phyloP scores from a whole-genome alignment of 768 basidiomycete species.

The Ramaria rubella region DNA sequence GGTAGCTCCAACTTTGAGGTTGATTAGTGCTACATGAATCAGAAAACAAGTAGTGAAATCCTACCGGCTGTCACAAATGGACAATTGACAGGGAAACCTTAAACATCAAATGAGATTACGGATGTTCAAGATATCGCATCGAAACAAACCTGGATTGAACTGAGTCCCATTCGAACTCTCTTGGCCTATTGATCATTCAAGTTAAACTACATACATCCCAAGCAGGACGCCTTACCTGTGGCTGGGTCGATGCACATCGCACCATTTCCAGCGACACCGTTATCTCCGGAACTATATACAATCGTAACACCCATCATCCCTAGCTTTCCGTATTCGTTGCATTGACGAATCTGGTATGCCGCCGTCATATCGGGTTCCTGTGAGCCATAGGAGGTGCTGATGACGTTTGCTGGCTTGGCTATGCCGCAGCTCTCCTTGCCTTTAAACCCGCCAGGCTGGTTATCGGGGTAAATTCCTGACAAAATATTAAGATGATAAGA shows the following conservation, averaged over 20 bases:
- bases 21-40: neutral
- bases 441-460: neutral
- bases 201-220: too few relatives aligned
- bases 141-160: neutral
- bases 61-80: conserved; percentile 35
- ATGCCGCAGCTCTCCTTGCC: conserved; percentile 14
- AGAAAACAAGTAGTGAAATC: neutral
- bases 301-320: conserved; percentile 44
- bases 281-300: conserved; percentile 40
- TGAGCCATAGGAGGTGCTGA: conserved; percentile 19
- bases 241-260: conserved; percentile 27
- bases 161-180: neutral
- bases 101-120: conserved; percentile 32
- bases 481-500: neutral
- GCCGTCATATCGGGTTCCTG: conserved; percentile 17
- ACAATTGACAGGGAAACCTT: conserved; percentile 19
- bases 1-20: conserved; percentile 36
- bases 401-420: conserved; percentile 16
- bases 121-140: neutral
- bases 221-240: too few relatives aligned
- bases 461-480: conserved; percentile 11
- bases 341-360: conserved; percentile 33
- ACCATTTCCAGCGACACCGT: conserved; percentile 35
- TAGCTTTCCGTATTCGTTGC: conserved; percentile 43
- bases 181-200: too few relatives aligned